A percentile compares a stretch with the other conserved stretches of the same genome.
These are phyloP conservation scores for Metschnikowia lochheadii DNA, from an alignment of 805 yeast genomes.

Conservation along the genomic window DNA sequence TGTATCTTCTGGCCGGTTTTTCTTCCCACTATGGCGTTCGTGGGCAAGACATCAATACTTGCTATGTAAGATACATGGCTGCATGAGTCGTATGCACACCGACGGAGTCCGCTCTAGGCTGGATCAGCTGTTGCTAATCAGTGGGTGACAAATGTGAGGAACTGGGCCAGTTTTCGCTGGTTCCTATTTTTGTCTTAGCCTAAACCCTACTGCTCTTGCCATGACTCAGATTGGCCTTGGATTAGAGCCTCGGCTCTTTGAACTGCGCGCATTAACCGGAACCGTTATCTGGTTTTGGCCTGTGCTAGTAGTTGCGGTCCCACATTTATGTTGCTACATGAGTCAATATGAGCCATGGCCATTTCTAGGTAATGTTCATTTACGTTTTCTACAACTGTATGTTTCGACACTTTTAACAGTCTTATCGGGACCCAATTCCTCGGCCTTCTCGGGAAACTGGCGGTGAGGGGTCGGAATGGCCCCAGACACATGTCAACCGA, in stretches of 20 bases:
- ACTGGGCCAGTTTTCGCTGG: neutral
- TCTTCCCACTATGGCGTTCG: neutral
- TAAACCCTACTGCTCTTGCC: no score
- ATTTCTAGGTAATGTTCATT: neutral
- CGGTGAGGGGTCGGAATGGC: neutral
- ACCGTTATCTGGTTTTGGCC: neutral
- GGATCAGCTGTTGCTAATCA: neutral
- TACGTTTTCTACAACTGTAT: neutral
- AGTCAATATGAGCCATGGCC: neutral
- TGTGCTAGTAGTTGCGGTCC: neutral
- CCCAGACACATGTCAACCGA: slow-evolving; percentile 1
- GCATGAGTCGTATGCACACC: slow-evolving; percentile 2
- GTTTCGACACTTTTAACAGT: neutral
- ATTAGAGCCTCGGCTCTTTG: neutral
- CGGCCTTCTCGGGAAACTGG: neutral
- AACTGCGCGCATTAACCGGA: neutral
- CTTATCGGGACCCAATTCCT: neutral
- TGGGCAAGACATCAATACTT: neutral
- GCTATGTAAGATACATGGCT: slow-evolving; percentile 1
- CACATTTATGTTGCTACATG: neutral
- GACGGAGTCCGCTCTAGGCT: neutral
- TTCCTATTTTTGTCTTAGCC: no score
- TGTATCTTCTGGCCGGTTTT: no score
- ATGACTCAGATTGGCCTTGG: neutral
- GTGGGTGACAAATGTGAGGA: neutral